Evolutionary conservation across 2,329 filamentous ascomycete genomes (phyloP).

Genomic region (Trichophyton benhamiae): DNA sequence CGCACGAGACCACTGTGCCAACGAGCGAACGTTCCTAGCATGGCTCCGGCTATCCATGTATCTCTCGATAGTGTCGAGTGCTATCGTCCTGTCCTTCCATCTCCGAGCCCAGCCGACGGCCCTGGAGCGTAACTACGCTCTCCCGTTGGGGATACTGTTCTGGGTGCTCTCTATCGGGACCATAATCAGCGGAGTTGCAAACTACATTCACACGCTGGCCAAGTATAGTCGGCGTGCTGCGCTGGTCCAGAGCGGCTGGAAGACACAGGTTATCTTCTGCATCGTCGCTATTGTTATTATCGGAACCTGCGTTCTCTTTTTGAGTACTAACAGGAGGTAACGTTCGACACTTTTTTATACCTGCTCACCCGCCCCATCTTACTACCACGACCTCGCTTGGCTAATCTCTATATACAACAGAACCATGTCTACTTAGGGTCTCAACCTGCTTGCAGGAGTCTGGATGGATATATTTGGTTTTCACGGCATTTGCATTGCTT

Average conservation of each 20-base stretch:
- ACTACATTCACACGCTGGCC: slow-evolving; percentile 74
- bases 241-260: slow-evolving; percentile 86
- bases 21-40: slow-evolving; percentile 67
- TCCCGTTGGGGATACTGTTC: slow-evolving; percentile 77
- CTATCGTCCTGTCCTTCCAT: slow-evolving; percentile 89
- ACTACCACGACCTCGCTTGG: not conserved
- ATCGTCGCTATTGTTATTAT: slow-evolving; percentile 34
- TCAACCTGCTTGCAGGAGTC: not conserved
- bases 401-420: not conserved
- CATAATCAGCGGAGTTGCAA: slow-evolving; percentile 62
- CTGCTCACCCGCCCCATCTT: no score
- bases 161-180: slow-evolving; percentile 73
- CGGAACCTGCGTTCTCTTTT: slow-evolving; percentile 34
- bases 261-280: slow-evolving; percentile 64
- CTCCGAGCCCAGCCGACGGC: slow-evolving; percentile 58
- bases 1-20: slow-evolving; percentile 54
- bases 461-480: not conserved
- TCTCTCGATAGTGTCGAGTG: slow-evolving; percentile 78
- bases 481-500: not conserved
- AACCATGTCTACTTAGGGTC: not conserved
- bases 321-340: slow-evolving; percentile 26
- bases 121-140: slow-evolving; percentile 63
- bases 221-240: slow-evolving; percentile 68
- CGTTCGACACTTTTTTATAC: not conserved
- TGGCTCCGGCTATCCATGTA: slow-evolving; percentile 83